Conservation (phyloP, 2,329 filamentous ascomycete species). For the Cercospora nicotianae region DNA sequence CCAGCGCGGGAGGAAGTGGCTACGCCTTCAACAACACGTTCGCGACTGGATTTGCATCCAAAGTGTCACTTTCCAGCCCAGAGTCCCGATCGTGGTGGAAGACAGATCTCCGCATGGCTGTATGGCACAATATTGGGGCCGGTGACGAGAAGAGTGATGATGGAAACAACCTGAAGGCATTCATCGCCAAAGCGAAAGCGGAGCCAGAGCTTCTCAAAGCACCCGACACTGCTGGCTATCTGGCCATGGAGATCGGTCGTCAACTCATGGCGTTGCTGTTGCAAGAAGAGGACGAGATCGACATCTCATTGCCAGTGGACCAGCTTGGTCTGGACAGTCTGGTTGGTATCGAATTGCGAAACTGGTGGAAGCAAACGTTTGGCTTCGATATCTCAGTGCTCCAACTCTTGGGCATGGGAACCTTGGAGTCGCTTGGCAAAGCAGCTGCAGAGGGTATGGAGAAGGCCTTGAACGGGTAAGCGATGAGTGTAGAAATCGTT, state of each 20-base stretch:
- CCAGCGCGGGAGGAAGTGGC: neutral
- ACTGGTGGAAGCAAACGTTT: constrained; percentile 9
- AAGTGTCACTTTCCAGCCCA: neutral
- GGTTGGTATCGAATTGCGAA: neutral
- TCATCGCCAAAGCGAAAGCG: neutral
- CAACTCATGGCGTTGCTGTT: neutral
- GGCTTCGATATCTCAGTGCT: constrained; percentile 9
- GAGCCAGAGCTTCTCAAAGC: neutral
- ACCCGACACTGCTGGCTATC: neutral
- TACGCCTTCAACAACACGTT: neutral
- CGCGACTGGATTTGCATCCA: neutral
- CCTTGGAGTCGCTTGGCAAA: constrained; percentile 6
- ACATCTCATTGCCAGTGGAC: neutral
- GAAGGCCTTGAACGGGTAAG: neutral
- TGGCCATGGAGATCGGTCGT: neutral
- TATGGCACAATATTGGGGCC: neutral
- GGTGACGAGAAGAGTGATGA: neutral
- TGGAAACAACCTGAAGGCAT: neutral
- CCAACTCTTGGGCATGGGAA: constrained; percentile 10
- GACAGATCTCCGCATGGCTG: neutral
- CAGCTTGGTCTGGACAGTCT: neutral
- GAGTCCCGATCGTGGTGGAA: neutral
- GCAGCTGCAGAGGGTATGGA: neutral
- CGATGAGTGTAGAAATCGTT: neutral
- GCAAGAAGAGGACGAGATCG: neutral